These are phyloP conservation scores for Solanum habrochaites DNA, from an alignment of 257 asterid species.

Conservation along the genomic window DNA sequence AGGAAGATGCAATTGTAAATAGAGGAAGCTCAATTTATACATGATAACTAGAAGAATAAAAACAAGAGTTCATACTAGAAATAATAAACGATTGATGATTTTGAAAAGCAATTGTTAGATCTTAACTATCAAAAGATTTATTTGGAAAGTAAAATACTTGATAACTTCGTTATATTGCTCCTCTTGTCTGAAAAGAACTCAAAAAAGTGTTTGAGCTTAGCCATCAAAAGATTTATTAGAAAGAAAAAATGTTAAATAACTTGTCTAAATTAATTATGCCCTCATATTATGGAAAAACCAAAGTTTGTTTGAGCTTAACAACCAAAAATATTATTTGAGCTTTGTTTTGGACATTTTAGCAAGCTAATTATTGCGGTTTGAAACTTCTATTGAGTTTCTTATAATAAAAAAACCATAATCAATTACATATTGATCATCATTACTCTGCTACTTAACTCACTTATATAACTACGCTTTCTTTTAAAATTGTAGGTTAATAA, in stretches of 20 bases:
- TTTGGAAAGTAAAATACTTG: too few species aligned
- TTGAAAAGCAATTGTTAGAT: background rate
- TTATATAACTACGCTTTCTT: background rate
- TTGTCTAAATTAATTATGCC: background rate
- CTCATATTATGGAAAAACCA: background rate
- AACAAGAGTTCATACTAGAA: background rate
- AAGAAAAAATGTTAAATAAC: background rate
- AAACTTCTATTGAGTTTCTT: background rate
- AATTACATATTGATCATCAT: background rate
- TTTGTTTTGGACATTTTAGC: background rate
- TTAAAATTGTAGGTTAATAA: background rate
- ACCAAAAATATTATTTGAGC: background rate
- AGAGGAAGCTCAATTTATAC: background rate
- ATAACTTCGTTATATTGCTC: too few species aligned
- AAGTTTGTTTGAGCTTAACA: background rate
- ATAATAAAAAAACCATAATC: background rate
- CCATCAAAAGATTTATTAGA: too few species aligned
- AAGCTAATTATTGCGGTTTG: background rate
- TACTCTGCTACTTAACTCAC: background rate
- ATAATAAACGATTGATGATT: too few species aligned
- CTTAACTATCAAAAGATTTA: background rate
- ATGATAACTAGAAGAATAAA: background rate
- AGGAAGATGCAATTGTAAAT: background rate
- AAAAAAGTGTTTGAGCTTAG: too few species aligned
- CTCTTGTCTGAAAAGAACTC: too few species aligned